Evolutionary conservation across 2,329 filamentous ascomycete genomes (phyloP), one percentile per base, ranked within the genome.

Genomic region (Colletotrichum sp.): DNA sequence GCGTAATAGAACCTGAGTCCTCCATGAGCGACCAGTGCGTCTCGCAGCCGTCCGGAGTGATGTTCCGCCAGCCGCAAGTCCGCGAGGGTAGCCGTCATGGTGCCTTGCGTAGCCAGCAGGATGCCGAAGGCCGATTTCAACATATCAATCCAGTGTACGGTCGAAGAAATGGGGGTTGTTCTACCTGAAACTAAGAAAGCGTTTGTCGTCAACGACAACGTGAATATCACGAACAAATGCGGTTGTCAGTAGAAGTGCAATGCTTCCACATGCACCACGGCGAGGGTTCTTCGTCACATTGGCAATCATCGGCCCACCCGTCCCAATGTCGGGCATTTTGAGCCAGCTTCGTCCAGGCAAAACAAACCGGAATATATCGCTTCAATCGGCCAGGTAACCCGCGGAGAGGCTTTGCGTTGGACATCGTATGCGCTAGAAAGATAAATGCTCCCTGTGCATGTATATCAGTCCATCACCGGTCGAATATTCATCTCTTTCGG

Each of bases 301-400:
- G n/a, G n/a, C 52, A 9, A 16, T 57, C 15, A 26, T 26, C 52
- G 0, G 24, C 6, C 52, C 10, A 6, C 10, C 21, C 6, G 4
- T 57, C 6, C 52, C 52, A 26, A 16, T 26, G 5, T 57, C 12
- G 52, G 52, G 52, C 12, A 8, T 6, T 26, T 16, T 12, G 3
- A 26, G 12, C 10, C 10, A 26, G 21, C 52, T 26, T 57, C 52
- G 10, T 26, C 52, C 21, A 0, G 52, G 21, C 21, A 57, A 1
- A 57, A 1, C 0, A 26, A 57, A 0, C 3, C 21, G 52, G 15
- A 3, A 57, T 10, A 0, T 0, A 16, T 26, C 21, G 12, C 21
- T 21, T 57, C 10, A 12, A 26, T 57, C 21, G 52, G 21, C 0
- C 52, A 12, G 49, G 49, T 1, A 0, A 1, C 4, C 0, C 8